A percentile compares a stretch with the other conserved stretches of the same genome.
Conservation (phyloP, 2,329 filamentous ascomycete genomes). For the Cryoendolithus antarcticus region DNA sequence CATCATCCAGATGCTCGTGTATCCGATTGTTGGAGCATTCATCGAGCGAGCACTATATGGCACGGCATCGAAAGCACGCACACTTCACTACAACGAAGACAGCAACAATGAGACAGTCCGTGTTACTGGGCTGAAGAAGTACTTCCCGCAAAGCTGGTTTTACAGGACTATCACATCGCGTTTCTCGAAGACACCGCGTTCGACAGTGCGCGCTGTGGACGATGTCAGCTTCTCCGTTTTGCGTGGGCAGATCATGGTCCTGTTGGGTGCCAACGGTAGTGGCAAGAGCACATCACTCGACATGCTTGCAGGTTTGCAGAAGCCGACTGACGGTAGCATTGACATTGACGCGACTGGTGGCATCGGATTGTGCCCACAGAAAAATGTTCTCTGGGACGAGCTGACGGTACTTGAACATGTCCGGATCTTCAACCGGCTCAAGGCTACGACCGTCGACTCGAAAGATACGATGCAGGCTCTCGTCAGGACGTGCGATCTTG, state of each 20-base stretch:
- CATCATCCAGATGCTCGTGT: conserved; percentile 64
- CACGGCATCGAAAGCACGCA: conserved; percentile 48
- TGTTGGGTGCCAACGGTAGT: conserved; percentile 83
- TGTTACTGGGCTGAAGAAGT: conserved; percentile 63
- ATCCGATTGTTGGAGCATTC: conserved; percentile 61
- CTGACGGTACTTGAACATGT: conserved; percentile 79
- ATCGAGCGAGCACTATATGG: conserved; percentile 67
- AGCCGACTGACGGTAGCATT: conserved; percentile 63
- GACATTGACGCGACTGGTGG: conserved; percentile 65
- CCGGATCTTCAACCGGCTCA: conserved; percentile 68
- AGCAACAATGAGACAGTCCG: conserved; percentile 45
- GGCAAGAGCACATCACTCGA: conserved; percentile 86
- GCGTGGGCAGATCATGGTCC: conserved; percentile 70
- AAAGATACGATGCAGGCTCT: conserved; percentile 51
- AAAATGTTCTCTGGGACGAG: conserved; percentile 88
- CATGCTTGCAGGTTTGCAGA: conserved; percentile 71
- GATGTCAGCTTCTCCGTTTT: conserved; percentile 57
- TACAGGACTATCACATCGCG: conserved; percentile 33
- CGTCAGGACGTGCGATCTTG: conserved; percentile 60
- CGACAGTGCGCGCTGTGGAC: conserved; percentile 63
- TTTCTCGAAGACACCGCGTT: conserved; percentile 38
- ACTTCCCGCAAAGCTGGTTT: conserved; percentile 57
- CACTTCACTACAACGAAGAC: conserved; percentile 22
- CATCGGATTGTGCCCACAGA: conserved; percentile 78
- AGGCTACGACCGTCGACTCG: conserved; percentile 51